A percentile compares a stretch with the other conserved stretches of the same genome.
phyloP scores from a whole-genome alignment of 1,284 basidiomycete species.

The Gymnopus androsaceus region DNA sequence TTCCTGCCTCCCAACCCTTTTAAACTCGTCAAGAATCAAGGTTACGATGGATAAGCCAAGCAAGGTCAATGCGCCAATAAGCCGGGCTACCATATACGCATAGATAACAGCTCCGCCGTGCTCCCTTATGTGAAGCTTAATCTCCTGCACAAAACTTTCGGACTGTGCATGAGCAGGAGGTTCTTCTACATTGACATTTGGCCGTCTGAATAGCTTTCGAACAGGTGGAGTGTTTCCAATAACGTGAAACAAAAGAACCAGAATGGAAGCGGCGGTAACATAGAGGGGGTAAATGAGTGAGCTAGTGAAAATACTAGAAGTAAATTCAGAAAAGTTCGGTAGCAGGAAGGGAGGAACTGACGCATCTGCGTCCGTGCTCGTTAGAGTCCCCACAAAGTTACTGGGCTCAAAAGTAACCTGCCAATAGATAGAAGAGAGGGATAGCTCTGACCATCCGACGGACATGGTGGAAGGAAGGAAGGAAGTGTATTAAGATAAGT shows the following conservation, averaged over 20 bases:
- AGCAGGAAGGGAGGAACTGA: background rate
- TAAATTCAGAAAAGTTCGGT: background rate
- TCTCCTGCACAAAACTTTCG: constrained; percentile 23
- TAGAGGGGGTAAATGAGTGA: constrained; percentile 32
- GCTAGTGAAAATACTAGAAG: constrained; percentile 22
- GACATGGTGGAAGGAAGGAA: too few species aligned
- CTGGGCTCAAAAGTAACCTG: too few species aligned
- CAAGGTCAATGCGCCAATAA: constrained; percentile 38
- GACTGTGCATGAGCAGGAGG: constrained; percentile 12
- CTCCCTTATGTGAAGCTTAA: constrained; percentile 27
- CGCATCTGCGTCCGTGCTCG: background rate
- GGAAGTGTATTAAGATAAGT: too few species aligned
- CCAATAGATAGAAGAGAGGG: too few species aligned
- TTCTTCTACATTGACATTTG: constrained; percentile 13
- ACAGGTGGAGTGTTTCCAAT: constrained; percentile 20
- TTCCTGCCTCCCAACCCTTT: background rate
- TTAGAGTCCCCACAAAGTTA: too few species aligned
- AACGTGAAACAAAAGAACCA: constrained; percentile 28
- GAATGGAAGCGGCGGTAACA: constrained; percentile 28
- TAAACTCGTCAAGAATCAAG: constrained; percentile 27
- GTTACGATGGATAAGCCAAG: constrained; percentile 38
- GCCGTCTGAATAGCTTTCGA: constrained; percentile 4
- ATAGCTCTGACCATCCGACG: too few species aligned
- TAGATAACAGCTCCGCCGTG: constrained; percentile 34
- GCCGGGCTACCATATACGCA: constrained; percentile 37